Base-by-base conservation (phyloP, 305 asterid genomes). In the Solanum chacoense region DNA sequence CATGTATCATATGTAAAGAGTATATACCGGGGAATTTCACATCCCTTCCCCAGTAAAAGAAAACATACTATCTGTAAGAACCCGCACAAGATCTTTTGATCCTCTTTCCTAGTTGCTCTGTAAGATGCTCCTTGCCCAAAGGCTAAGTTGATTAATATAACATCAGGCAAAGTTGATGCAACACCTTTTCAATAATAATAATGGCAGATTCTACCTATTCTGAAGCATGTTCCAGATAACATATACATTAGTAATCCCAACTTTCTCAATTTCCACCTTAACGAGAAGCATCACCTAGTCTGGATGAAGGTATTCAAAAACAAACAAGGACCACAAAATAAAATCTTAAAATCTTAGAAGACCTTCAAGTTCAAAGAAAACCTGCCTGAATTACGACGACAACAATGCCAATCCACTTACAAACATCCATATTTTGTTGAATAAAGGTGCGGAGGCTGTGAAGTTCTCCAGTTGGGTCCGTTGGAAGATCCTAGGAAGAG, bases 391-490 rank as follows among this genome's bases (percentile, higher is more conserved):
- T 91, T 88, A 87, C 32, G 32, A 95, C 24, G 88, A 95, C 92
- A 72, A 91, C 91, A 85, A 95, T 92, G 91, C 96, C 96, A 90
- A 94, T 92, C 95, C 96, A 93, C 93, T 91, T 77, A 89, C 95
- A 95, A 89, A 95, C 91, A 90, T 94, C 97, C 86, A 84, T 84
- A 88, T 96, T 94, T 87, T 90, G 93, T 89, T 92, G 88, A 74
- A 96, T 88, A 73, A 96, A 96, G 90, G 84, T 83, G 63, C 92
- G 91, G 29, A 96, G 42, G 32, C 73, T 91, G 90, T 94, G 94
- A 59, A 96, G 93, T 91, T 95, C 97, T 90, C 98, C 99, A 84
- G 99, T 96, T 88, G 98, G 93, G 89, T 96, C 99, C 76, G 81
- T 38, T 13, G 98, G 99, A 88, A 96, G 93, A 89, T 92, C 98